Base-by-base conservation (phyloP, 768 basidiomycete genomes). In the Phaeotremella fagi region DNA sequence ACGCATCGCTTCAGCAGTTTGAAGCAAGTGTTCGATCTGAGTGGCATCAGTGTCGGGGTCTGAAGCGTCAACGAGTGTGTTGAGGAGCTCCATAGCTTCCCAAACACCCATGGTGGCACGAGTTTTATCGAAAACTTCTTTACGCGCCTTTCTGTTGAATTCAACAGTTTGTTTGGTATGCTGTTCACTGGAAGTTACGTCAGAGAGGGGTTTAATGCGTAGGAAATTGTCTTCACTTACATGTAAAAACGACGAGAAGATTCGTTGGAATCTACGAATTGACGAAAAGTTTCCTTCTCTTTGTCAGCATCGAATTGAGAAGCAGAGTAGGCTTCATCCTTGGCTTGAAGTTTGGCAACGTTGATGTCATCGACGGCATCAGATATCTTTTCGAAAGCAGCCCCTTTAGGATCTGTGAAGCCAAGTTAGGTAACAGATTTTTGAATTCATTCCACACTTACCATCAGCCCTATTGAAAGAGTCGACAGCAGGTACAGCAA, bases 21-120 rank as follows among this genome's bases (percentile, higher is more conserved):
- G 90, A 0, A 92, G 79, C 2, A 92, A 79, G 70, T 94, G 90
- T 63, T 90, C 87, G 28, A 94, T 90, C 76, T 94, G 90, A 29
- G 87, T 60, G 14, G 66, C 62, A 9, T 54, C 57, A 1, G 74
- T 75, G 60, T 75, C 90, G 48, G 90, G 90, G 74, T 94, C 90
- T 6, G 87, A 89, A 59, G 90, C 88, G 71, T 92, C 88, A 51
- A 91, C 81, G 38, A 92, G 79, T 1, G 86, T 90, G 68, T 90
- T 84, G 45, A 92, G 82, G 79, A 83, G 82, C 64, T 73, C 71
- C 48, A 73, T 67, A 3, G 71, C 71, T 38, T 67, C 63, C 71
- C 71, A 73, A 1, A 73, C 55, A 16, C 57, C 78, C 88, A 90
- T 89, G n/a, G 82, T 79, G 3, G 82, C 85, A 24, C 85, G 82